These are phyloP conservation scores for Triticum monococcum DNA, from an alignment of 176 grass and related monocot genomes.

Conservation along the genomic window DNA sequence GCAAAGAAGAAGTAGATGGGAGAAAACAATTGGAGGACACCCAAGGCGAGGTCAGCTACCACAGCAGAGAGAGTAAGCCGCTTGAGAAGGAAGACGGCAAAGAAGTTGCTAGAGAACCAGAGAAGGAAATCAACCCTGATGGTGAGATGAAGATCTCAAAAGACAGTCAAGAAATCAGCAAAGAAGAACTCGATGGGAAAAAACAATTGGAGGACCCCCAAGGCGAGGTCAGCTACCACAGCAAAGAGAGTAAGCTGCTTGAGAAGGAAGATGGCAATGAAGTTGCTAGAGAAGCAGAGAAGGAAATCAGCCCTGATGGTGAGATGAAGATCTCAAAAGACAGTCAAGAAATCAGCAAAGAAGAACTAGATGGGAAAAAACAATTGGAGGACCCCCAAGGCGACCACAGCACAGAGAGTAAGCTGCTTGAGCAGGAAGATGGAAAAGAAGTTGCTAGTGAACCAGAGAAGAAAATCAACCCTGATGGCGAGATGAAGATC, in stretches of 20 bases:
- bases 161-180: constrained; percentile 32
- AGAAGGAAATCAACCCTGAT: constrained; percentile 44
- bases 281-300: constrained; percentile 25
- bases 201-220: constrained; percentile 38
- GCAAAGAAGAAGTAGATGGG: constrained; percentile 32
- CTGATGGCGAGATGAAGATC: constrained; percentile 27
- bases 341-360: constrained; percentile 32
- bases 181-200: constrained; percentile 29
- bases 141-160: constrained; percentile 11
- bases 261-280: constrained; percentile 37
- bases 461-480: constrained; percentile 38
- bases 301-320: constrained; percentile 40
- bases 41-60: constrained; percentile 34
- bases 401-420: constrained; percentile 21
- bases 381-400: constrained; percentile 43
- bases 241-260: constrained; percentile 45
- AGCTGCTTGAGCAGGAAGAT: constrained; percentile 46
- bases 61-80: constrained; percentile 43
- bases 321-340: constrained; percentile 26
- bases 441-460: constrained; percentile 15
- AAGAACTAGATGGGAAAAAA: constrained; percentile 25
- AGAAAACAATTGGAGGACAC: constrained; percentile 31
- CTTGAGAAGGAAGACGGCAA: constrained; percentile 43
- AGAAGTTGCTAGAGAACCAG: constrained; percentile 17
- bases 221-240: constrained; percentile 33